Conservation (phyloP, 176 grass and related monocot genomes). For the Neostapfia colusana region DNA sequence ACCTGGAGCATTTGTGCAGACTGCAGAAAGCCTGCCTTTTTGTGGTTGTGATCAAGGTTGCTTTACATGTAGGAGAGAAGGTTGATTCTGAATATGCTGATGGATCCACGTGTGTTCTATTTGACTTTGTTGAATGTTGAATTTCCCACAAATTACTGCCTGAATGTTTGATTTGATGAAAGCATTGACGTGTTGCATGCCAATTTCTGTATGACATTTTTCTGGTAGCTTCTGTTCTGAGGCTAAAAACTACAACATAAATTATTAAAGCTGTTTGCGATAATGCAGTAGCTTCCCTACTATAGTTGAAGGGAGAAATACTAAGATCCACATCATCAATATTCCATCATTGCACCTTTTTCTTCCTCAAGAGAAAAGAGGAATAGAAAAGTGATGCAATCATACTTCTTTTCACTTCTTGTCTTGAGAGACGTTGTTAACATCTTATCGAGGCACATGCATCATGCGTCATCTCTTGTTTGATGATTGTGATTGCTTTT, state of each 20-base stretch:
- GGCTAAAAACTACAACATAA: slow-evolving; percentile 5
- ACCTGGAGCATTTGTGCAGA: background rate
- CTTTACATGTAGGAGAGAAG: background rate
- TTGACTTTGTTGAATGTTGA: background rate
- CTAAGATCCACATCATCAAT: slow-evolving; percentile 5
- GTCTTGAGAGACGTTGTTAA: background rate
- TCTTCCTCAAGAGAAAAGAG: background rate
- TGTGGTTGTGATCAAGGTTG: slow-evolving; percentile 17
- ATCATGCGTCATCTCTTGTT: slow-evolving; percentile 19
- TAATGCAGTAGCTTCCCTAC: background rate
- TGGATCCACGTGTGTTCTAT: slow-evolving; percentile 12
- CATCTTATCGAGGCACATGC: slow-evolving; percentile 28
- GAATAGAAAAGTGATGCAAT: background rate
- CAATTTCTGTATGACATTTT: slow-evolving; percentile 6
- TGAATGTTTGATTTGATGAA: slow-evolving; percentile 11
- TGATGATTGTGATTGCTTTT: slow-evolving; percentile 36
- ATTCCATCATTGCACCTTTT: background rate
- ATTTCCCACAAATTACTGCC: background rate
- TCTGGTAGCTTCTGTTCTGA: slow-evolving; percentile 25
- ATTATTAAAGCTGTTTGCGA: slow-evolving; percentile 7
- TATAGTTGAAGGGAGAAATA: slow-evolving; percentile 4
- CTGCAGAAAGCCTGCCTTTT: background rate
- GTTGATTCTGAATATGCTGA: background rate
- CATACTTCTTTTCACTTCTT: background rate
- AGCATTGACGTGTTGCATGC: background rate